Percentiles rank a stretch among this genome's conserved stretches.
Conservation (phyloP, 1,284 basidiomycete genomes). For the Melampsora americana region DNA sequence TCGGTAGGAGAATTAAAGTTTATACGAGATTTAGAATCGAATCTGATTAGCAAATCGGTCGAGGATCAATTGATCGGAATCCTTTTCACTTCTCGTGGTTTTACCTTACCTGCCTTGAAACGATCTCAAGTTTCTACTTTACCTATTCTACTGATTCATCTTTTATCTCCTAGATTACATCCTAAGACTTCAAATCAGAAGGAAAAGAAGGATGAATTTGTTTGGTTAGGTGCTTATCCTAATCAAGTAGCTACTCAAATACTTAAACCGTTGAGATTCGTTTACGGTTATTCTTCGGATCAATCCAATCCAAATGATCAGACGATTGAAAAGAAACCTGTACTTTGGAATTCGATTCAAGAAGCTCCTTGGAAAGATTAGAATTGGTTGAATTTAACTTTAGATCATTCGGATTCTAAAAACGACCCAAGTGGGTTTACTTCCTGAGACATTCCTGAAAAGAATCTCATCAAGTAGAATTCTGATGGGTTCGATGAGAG, state of each 20-base stretch:
- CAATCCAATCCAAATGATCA: neutral
- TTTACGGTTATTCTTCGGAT: neutral
- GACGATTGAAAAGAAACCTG: neutral
- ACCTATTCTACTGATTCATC: neutral
- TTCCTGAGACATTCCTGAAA: neutral
- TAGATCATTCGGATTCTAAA: no score
- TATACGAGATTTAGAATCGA: neutral
- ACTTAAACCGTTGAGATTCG: neutral
- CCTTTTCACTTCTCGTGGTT: neutral
- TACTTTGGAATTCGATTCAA: neutral
- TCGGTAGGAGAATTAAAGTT: neutral
- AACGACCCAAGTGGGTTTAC: neutral
- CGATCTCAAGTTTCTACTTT: neutral
- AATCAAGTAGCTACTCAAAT: neutral
- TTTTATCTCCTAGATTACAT: constrained; percentile 4
- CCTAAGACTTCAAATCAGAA: neutral
- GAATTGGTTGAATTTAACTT: no score
- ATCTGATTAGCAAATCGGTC: neutral
- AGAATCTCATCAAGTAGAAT: no score
- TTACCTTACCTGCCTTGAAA: neutral
- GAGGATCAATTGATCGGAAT: neutral
- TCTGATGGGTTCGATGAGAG: no score
- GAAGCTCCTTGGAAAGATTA: neutral
- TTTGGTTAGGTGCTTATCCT: constrained; percentile 1
- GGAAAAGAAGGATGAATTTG: neutral